Conservation (phyloP, 2,329 filamentous ascomycete species). For the Rosellinia necatrix region DNA sequence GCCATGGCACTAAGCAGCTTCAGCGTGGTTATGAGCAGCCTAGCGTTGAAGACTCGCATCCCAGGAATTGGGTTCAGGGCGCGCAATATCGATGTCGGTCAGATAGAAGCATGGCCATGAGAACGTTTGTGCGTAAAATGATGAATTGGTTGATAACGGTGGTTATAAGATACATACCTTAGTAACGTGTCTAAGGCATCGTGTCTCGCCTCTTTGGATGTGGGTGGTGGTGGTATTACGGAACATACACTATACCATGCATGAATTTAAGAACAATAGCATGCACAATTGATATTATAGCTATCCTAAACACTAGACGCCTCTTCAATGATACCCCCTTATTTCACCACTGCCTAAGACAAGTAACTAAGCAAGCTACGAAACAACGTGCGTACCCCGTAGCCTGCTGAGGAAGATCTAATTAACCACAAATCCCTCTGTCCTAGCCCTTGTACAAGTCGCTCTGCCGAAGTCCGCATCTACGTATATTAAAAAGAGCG, state of each 20-base stretch:
- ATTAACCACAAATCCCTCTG: background rate
- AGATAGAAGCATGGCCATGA: background rate
- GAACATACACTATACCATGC: background rate
- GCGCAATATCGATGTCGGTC: conserved; percentile 1
- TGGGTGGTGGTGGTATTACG: background rate
- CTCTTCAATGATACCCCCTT: too few species aligned
- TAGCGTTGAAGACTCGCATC: conserved; percentile 65
- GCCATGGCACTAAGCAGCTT: conserved; percentile 94
- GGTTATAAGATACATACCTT: background rate
- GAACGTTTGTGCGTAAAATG: background rate
- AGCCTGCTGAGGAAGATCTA: background rate
- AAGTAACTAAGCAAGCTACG: background rate
- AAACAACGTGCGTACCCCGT: background rate
- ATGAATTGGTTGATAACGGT: background rate
- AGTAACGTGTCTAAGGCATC: too few species aligned
- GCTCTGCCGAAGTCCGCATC: background rate
- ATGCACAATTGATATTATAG: background rate
- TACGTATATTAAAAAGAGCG: conserved; percentile 7
- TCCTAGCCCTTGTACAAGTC: background rate
- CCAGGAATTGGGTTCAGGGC: conserved; percentile 43
- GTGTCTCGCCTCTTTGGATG: background rate
- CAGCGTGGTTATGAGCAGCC: conserved; percentile 82
- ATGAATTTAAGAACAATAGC: background rate
- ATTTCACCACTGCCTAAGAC: too few species aligned
- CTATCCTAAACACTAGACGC: too few species aligned